Evolutionary conservation across 371 early-diverging fungal genomes (phyloP), one percentile per base, ranked within the genome.

Genomic region (Mortierella sp.): DNA sequence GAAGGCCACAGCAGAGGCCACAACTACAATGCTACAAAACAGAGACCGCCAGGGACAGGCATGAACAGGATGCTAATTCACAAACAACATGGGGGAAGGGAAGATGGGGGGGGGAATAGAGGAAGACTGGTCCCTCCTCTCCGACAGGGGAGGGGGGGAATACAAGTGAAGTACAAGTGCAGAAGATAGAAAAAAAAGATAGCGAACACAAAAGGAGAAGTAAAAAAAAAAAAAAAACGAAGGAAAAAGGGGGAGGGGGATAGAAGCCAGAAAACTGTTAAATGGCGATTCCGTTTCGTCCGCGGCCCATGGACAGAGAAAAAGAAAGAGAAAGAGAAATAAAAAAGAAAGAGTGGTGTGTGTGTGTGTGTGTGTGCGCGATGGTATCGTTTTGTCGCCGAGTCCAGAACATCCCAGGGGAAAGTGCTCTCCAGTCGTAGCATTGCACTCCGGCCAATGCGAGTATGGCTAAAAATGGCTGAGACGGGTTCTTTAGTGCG

Each of bases 401-500:
- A 2, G 37, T 29, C 23, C 23, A 57, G 57, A 57, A 6, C 26
- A 15, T 57, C 29, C 16, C 3, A 15, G 18, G 37, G 57, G 26
- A 26, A 21, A 56, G 14, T 7, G 30, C 46, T n/a, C 19, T 16
- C 45, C 47, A 61, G 37, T 3, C 37, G 37, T 37, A 9, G 23
- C 23, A 12, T 26, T 19, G 53, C 21, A 9, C 37, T 9, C 37
- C 37, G 37, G 37, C 9, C 37, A 37, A 9, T 37, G 37, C 37
- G 9, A 5, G 37, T 37, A 5, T 37, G 37, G 37, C 5, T 9
- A 5, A 37, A 37, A 37, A 37, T 37, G 37, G 37, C 37, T 37
- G 37, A 3, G 37, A 37, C 37, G 3, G 37, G 37, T 9, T 37
- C 9, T 37, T 65, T 72, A 77, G 23, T 64, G 72, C 16, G 66